Percentiles rank a stretch among this genome's conserved stretches.
Evolutionary conservation across 1,284 basidiomycete genomes (phyloP).

Genomic region (Cryptococcus sp.): DNA sequence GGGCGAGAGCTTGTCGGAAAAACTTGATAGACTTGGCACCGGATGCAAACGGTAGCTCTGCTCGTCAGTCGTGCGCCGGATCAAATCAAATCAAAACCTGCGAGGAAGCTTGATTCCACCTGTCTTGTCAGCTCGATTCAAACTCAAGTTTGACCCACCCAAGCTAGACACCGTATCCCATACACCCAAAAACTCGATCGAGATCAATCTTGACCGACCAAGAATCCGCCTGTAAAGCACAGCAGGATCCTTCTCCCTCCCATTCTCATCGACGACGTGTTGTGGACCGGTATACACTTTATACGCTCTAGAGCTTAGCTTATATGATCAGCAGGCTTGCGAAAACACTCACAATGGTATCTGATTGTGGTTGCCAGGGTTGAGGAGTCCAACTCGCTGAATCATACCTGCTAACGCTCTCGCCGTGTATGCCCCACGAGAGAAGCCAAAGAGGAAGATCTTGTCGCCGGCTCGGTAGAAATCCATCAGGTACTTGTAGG

Average conservation of each 20-base stretch:
- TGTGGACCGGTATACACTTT: constrained; percentile 22
- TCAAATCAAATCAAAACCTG: background rate
- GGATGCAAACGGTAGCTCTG: constrained; percentile 23
- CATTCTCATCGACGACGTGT: constrained; percentile 3
- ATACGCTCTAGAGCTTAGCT: constrained; percentile 23
- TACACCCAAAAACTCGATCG: constrained; percentile 41
- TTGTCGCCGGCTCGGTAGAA: constrained; percentile 35
- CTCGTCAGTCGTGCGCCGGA: no score
- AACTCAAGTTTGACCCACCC: no score
- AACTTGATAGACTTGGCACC: constrained; percentile 21
- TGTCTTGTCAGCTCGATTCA: background rate
- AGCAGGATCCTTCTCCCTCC: background rate
- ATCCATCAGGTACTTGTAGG: constrained; percentile 26
- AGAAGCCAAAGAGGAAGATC: constrained; percentile 48
- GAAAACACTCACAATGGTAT: constrained; percentile 20
- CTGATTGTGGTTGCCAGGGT: constrained; percentile 31
- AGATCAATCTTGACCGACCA: constrained; percentile 19
- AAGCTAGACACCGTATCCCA: constrained; percentile 20
- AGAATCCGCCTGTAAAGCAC: constrained; percentile 20
- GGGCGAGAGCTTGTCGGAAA: constrained; percentile 42
- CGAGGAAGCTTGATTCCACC: constrained; percentile 5
- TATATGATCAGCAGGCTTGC: background rate
- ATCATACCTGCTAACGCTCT: constrained; percentile 46
- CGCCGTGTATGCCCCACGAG: constrained; percentile 46
- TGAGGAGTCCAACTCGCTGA: constrained; percentile 31